Conservation (phyloP, 176 grass and related monocot species). For the Musa itinerans region DNA sequence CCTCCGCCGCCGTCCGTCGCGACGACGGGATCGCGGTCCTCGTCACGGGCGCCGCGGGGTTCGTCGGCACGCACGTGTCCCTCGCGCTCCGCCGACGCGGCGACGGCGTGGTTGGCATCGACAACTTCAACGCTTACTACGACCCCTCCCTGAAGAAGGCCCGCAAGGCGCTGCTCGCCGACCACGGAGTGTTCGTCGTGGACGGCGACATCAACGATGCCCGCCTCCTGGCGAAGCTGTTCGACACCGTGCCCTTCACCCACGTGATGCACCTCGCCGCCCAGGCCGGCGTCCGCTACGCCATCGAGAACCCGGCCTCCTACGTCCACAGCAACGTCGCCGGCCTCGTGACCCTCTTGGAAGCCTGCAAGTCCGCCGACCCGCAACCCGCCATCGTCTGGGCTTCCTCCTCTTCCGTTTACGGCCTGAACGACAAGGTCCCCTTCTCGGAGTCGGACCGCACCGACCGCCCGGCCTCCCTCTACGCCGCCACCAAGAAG, state of each 20-base stretch:
- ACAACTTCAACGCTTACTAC: slow-evolving; percentile 72
- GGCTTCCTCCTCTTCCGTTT: slow-evolving; percentile 68
- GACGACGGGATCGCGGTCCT: slow-evolving; percentile 41
- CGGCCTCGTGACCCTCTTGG: slow-evolving; percentile 47
- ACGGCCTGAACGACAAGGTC: slow-evolving; percentile 50
- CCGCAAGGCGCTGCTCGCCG: slow-evolving; percentile 36
- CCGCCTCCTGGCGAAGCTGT: slow-evolving; percentile 45
- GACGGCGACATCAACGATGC: slow-evolving; percentile 66
- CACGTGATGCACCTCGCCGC: slow-evolving; percentile 77
- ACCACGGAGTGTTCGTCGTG: slow-evolving; percentile 45
- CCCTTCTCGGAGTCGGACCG: slow-evolving; percentile 69
- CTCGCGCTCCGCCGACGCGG: slow-evolving; percentile 45
- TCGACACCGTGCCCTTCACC: slow-evolving; percentile 57
- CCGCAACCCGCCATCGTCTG: slow-evolving; percentile 62
- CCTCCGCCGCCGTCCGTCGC: slow-evolving; percentile 37
- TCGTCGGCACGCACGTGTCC: slow-evolving; percentile 50
- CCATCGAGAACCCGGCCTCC: slow-evolving; percentile 58
- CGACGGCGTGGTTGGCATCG: slow-evolving; percentile 56
- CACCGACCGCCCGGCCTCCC: slow-evolving; percentile 62
- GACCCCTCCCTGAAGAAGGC: slow-evolving; percentile 68
- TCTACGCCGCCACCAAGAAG: slow-evolving; percentile 80
- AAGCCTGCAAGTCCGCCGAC: slow-evolving; percentile 62
- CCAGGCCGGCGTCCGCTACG: slow-evolving; percentile 69
- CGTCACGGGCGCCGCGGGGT: slow-evolving; percentile 58
- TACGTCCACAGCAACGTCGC: slow-evolving; percentile 70